These are phyloP conservation scores for Hortiboletus flavorubellus DNA, from an alignment of 768 basidiomycete species.

Conservation along the genomic window DNA sequence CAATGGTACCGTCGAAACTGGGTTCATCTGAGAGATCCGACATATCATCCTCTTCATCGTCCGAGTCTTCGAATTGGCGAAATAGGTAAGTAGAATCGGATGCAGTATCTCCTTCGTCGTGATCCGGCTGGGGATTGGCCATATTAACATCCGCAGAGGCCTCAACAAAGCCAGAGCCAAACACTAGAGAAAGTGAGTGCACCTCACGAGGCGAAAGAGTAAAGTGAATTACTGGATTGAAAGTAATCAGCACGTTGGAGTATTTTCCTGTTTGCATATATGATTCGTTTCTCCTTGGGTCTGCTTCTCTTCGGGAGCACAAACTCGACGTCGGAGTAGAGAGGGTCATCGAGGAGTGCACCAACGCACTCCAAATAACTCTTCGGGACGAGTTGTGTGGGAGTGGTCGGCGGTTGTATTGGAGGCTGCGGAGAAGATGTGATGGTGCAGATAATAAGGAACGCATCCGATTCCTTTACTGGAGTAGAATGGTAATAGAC, in stretches of 20 bases:
- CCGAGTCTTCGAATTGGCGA: conserved; percentile 46
- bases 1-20: conserved; percentile 27
- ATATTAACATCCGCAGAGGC: conserved; percentile 38
- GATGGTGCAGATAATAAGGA: conserved; percentile 77
- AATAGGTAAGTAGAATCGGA: conserved; percentile 45
- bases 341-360: conserved; percentile 70
- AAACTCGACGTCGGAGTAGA: conserved; percentile 84
- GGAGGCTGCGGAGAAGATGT: conserved; percentile 61
- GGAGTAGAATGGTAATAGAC: conserved; percentile 57
- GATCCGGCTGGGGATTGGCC: conserved; percentile 15
- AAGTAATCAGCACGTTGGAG: conserved; percentile 77
- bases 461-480: conserved; percentile 59
- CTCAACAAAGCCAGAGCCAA: conserved; percentile 67
- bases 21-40: conserved; percentile 33
- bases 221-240: conserved; percentile 50
- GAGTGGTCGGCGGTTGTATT: conserved; percentile 39
- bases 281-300: conserved; percentile 38
- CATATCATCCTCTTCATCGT: conserved; percentile 49
- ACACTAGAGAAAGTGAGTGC: conserved; percentile 48
- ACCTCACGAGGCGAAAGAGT: neutral
- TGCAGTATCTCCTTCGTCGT: conserved; percentile 42
- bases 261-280: conserved; percentile 69
- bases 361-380: conserved; percentile 71
- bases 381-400: conserved; percentile 59
- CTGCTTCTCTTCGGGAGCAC: conserved; percentile 52